A percentile compares a stretch with the other conserved stretches of the same genome.
Conservation (phyloP, 805 yeast genomes). For the Isabelozyma gotoi region DNA sequence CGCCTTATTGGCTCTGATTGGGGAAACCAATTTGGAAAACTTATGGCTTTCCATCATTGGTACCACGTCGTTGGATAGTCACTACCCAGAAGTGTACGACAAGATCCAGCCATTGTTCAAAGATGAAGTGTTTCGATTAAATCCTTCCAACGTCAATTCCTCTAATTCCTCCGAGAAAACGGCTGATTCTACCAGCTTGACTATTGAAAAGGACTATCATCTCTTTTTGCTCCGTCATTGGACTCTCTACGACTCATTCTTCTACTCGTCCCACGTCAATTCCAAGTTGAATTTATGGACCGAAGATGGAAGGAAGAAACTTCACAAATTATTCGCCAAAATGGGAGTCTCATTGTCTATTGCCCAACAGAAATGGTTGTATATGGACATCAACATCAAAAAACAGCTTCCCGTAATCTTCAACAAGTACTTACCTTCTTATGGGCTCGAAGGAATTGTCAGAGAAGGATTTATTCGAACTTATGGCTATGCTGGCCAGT, state of each 20-base stretch:
- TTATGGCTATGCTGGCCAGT: conserved; percentile 82
- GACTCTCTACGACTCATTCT: conserved; percentile 87
- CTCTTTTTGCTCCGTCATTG: conserved; percentile 87
- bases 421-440: conserved; percentile 64
- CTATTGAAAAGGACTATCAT: conserved; percentile 80
- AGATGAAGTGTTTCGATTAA: conserved; percentile 79
- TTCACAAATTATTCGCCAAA: conserved; percentile 90
- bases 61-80: conserved; percentile 72
- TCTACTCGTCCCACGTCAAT: conserved; percentile 87
- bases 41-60: conserved; percentile 92
- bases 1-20: conserved; percentile 74
- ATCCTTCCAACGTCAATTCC: conserved; percentile 29
- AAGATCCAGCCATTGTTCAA: conserved; percentile 68
- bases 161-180: conserved; percentile 23
- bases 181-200: conserved; percentile 47
- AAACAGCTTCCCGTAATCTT: conserved; percentile 69
- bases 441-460: conserved; percentile 79
- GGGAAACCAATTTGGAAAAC: conserved; percentile 68
- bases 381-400: conserved; percentile 80
- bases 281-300: conserved; percentile 87
- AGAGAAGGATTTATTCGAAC: conserved; percentile 85
- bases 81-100: conserved; percentile 73
- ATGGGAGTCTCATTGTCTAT: conserved; percentile 91
- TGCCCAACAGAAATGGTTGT: conserved; percentile 92
- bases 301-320: conserved; percentile 81